Evolutionary conservation across 2,329 filamentous ascomycete species (phyloP).

Genomic region (Pestalotiopsis sp.): DNA sequence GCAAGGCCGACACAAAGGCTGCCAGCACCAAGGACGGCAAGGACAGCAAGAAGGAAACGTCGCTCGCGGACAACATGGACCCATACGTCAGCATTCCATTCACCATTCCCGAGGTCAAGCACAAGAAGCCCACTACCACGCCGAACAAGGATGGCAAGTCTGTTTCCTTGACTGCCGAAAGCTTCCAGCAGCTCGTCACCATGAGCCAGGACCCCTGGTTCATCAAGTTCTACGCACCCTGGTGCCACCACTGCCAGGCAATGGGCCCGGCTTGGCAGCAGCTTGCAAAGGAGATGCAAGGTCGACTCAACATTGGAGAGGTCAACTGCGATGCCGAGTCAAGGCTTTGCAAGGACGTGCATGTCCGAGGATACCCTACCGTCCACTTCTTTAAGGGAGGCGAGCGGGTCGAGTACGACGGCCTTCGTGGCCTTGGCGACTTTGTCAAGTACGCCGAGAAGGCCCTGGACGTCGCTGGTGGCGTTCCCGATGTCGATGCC

Average conservation of each 20-base stretch:
- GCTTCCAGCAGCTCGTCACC: conserved; percentile 83
- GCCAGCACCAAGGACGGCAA: conserved; percentile 19
- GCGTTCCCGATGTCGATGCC: conserved; percentile 80
- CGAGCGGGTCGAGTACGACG: conserved; percentile 90
- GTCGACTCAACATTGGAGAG: conserved; percentile 87
- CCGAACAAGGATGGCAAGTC: conserved; percentile 80
- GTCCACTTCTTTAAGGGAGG: conserved; percentile 91
- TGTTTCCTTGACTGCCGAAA: conserved; percentile 76
- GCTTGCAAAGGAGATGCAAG: conserved; percentile 89
- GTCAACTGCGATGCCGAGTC: conserved; percentile 91
- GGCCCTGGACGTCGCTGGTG: conserved; percentile 75
- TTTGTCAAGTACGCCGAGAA: conserved; percentile 85
- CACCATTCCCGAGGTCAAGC: conserved; percentile 35
- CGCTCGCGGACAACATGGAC: conserved; percentile 1
- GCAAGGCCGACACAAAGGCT: conserved; percentile 30
- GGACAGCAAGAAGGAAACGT: conserved; percentile 28
- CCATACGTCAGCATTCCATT: conserved; percentile 14
- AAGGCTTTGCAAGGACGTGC: conserved; percentile 89
- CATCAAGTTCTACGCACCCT: conserved; percentile 97
- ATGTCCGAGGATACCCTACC: conserved; percentile 80
- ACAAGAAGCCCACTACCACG: conserved; percentile 54
- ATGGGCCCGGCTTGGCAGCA: conserved; percentile 89
- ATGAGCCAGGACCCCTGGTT: conserved; percentile 94
- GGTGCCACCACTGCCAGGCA: conserved; percentile 94
- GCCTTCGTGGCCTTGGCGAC: conserved; percentile 89